A percentile compares a stretch with the other conserved stretches of the same genome.
Conservation (phyloP, 805 yeast genomes). For the Candida nitratophila region DNA sequence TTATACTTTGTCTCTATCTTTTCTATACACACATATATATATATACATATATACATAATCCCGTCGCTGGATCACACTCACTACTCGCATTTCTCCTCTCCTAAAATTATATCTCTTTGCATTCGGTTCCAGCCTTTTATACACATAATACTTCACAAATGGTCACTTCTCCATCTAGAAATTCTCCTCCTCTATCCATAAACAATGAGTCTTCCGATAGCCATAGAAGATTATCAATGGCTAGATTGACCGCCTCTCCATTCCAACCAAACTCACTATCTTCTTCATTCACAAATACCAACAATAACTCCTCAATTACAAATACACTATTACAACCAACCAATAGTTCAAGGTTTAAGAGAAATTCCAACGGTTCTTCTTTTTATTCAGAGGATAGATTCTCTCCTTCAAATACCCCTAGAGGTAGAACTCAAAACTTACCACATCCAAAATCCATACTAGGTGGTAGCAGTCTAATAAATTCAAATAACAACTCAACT, state of each 20-base stretch:
- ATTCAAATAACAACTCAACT: neutral
- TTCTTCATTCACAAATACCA: neutral
- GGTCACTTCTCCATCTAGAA: too few species aligned
- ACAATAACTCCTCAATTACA: too few species aligned
- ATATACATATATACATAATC: too few species aligned
- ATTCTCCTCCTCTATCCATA: too few species aligned
- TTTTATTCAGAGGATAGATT: constrained; percentile 13
- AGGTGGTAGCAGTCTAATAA: neutral
- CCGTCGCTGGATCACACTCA: too few species aligned
- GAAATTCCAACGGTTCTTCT: constrained; percentile 18
- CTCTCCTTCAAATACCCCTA: constrained; percentile 1
- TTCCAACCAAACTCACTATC: neutral
- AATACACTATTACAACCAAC: neutral
- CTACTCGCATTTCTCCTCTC: too few species aligned
- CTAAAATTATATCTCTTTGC: too few species aligned
- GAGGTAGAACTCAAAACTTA: neutral
- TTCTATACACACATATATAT: too few species aligned
- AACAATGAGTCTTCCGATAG: too few species aligned
- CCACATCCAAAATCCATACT: constrained; percentile 1
- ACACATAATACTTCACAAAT: too few species aligned
- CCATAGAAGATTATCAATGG: constrained; percentile 25
- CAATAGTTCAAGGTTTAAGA: constrained; percentile 2
- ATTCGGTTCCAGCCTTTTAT: too few species aligned
- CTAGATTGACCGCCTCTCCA: constrained; percentile 18
- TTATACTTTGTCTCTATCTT: too few species aligned